Evolutionary conservation across 2,329 filamentous ascomycete species (phyloP), one percentile per base, ranked within the genome.

Genomic region (Trichoderma koningii): DNA sequence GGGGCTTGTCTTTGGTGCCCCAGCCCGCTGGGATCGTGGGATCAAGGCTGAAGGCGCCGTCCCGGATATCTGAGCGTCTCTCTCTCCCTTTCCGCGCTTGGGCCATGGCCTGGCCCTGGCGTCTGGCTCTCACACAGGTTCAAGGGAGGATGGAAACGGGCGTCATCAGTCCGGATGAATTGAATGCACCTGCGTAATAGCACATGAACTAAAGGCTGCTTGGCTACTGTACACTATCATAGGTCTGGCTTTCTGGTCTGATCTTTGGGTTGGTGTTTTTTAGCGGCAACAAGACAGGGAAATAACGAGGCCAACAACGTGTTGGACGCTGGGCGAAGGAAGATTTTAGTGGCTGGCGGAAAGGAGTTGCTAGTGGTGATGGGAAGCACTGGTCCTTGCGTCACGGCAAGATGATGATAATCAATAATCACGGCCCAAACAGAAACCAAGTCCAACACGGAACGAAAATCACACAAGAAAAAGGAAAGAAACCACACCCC

Each of bases 1-100:
- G 30, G 52, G 34, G 52, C 21, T 55, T 41, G 34, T 17, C 23
- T 56, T 38, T 38, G 38, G 48, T 50, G 56, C 44, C 21, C 45
- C 56, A 51, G 45, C 34, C 15, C 7, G 38, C 50, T 51, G 56
- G 47, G 34, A 38, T 38, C 5, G 14, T 14, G 34, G 34, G 50
- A 60, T 42, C 34, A 51, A 60, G 56, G 56, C 56, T 60, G 56
- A 51, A 60, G 45, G 38, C 34, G 41, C 56, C 56, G 56, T 60
- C 56, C 21, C 47, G 34, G 28, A 26, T 30, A 30, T 42, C 57
- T 50, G 23, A 44, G 14, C 57, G 38, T 34, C 57, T 44, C 47
- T 61, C 34, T 21, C 47, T 61, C 34, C 10, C 34, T 38, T 38
- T 14, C 10, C 12, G 10, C 12, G 34, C 34, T 38, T 12, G 34